Evolutionary conservation across 768 basidiomycete genomes (phyloP).

Genomic region (Tylopilus sp.): DNA sequence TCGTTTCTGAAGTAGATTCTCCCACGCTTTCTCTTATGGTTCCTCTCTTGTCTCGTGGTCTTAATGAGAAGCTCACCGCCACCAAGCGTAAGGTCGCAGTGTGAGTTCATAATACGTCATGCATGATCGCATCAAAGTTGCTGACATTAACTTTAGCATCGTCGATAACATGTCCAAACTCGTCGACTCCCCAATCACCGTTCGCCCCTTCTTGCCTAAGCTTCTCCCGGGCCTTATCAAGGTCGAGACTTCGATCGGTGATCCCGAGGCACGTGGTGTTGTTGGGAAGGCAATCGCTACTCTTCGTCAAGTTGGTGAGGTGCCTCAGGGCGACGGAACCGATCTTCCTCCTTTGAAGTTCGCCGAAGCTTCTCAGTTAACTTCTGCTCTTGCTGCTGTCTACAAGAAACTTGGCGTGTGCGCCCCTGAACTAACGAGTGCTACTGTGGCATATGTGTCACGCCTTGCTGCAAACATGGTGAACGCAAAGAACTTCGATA

Average conservation of each 20-base stretch:
- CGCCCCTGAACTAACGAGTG: conserved; percentile 55
- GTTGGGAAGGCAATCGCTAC: conserved; percentile 90
- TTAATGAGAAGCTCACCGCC: conserved; percentile 90
- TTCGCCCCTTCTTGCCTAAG: conserved; percentile 95
- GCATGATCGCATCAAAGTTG: conserved; percentile 16
- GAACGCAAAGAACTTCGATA: conserved; percentile 90
- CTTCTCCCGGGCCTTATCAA: conserved; percentile 95
- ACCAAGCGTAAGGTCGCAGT: conserved; percentile 98
- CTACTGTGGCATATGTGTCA: conserved; percentile 65
- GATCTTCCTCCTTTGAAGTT: conserved; percentile 84
- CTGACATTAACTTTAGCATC: conserved; percentile 52
- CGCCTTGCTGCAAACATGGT: conserved; percentile 82
- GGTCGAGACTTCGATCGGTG: conserved; percentile 91
- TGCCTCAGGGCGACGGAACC: conserved; percentile 84
- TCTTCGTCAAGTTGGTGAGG: conserved; percentile 91
- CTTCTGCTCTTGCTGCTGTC: conserved; percentile 62
- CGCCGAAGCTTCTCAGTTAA: conserved; percentile 65
- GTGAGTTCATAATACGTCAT: conserved; percentile 42
- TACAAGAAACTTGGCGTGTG: conserved; percentile 81
- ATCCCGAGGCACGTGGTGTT: conserved; percentile 96
- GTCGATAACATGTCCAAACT: conserved; percentile 99
- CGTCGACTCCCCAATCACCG: conserved; percentile 91
- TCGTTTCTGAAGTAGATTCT: conserved; percentile 99
- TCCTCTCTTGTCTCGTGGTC: conserved; percentile 90
- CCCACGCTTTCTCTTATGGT: conserved; percentile 97